phyloP scores from a whole-genome alignment of 2,329 filamentous ascomycete species.

The Colletotrichum limetticola region DNA sequence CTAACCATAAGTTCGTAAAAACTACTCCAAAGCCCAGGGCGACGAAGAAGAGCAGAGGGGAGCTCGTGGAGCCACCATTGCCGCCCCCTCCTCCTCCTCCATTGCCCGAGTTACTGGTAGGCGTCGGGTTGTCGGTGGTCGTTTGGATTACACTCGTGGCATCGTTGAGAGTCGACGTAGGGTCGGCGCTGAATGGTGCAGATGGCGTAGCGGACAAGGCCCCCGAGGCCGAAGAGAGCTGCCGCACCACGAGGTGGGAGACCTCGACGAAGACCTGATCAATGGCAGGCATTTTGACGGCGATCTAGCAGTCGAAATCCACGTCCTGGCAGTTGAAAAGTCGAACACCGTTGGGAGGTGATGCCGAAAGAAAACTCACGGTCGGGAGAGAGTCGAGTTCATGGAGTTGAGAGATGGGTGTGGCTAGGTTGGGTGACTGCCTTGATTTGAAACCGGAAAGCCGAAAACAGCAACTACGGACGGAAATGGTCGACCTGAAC shows the following conservation, averaged over 20 bases:
- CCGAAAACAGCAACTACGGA: constrained; percentile 31
- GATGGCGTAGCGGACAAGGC: constrained; percentile 34
- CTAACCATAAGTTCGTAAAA: constrained; percentile 98
- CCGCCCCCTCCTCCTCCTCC: constrained; percentile 11
- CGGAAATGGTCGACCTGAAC: constrained; percentile 24
- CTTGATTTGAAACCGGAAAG: constrained; percentile 12
- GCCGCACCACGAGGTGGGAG: constrained; percentile 48
- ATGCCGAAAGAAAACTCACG: constrained; percentile 24
- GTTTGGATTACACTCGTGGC: constrained; percentile 18
- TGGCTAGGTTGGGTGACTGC: constrained; percentile 1
- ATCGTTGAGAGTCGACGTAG: constrained; percentile 34
- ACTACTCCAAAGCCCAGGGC: constrained; percentile 97
- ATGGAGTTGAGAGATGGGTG: constrained; percentile 15
- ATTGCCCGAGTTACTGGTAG: constrained; percentile 33
- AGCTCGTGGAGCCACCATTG: constrained; percentile 46
- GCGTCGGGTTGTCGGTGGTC: neutral
- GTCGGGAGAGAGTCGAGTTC: constrained; percentile 18
- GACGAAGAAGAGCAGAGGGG: constrained; percentile 80
- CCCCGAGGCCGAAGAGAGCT: neutral
- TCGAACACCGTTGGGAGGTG: constrained; percentile 24
- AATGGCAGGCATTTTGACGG: constrained; percentile 47
- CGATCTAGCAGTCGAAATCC: neutral
- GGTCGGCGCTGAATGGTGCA: constrained; percentile 37
- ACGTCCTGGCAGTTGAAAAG: neutral
- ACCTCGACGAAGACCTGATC: constrained; percentile 50